Base-by-base conservation (phyloP, 1,284 basidiomycete genomes). In the Cryptococcus wingfieldii region DNA sequence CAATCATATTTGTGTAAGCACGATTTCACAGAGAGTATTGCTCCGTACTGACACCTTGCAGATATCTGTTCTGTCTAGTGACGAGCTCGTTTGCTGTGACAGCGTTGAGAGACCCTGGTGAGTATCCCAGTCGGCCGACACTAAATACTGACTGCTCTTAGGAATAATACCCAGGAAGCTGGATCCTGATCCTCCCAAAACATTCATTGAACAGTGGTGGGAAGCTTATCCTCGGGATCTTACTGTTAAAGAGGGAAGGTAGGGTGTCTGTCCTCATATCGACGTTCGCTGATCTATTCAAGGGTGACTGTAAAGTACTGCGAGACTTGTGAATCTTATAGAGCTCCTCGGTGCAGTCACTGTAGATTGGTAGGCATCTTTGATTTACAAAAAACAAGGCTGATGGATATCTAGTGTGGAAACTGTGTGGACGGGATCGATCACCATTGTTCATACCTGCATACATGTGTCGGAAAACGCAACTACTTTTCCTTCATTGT, bases 381-480 rank as follows among this genome's bases (percentile, higher is more conserved):
- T 25, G 25, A 7, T 8, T 38, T 42, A 48, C 53, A 64, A 51
- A 57, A 46, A 38, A 48, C 53, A 48, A 6, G 23, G 39, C 46
- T 50, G 19, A 56, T 42, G 14, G 8, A 31, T 37, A 37, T 55
- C 0, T 65, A 91, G 87, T 96, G 92, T 73, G 90, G 94, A 65
- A 95, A 96, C 71, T 96, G 93, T 69, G 89, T 95, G 23, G 92
- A 95, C 64, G 87, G 86, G 2, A 77, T 77, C 59, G 74, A 94
- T 70, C 90, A 94, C 70, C 90, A 95, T 75, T 96, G 93, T 65
- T 89, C 92, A 63, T 96, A 92, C 86, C 84, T 96, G 37, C 94
- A 95, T 75, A 93, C 91, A 69, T 96, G 92, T 70, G 82, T 97
- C 46, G 92, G 93, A 4, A 83, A 88, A 50, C 85, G 91, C 49